These are phyloP conservation scores for Bertia moriformis DNA, from an alignment of 2,329 filamentous ascomycete genomes.

Conservation along the genomic window DNA sequence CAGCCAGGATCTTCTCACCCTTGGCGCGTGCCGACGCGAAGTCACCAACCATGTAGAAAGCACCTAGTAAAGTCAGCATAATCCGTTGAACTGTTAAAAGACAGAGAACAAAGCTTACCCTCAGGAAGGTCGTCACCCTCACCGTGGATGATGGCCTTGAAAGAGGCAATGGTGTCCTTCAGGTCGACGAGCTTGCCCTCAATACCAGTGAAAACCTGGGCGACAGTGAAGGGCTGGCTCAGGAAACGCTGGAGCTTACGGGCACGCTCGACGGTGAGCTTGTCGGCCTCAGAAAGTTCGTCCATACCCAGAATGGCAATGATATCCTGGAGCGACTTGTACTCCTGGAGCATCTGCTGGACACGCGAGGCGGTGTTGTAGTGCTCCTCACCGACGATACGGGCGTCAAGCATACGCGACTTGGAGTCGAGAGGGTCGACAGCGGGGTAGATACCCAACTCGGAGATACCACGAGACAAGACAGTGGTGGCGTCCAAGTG, in stretches of 20 bases:
- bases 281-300: slow-evolving; percentile 96
- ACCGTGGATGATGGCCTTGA: slow-evolving; percentile 92
- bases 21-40: slow-evolving; percentile 83
- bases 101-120: slow-evolving; percentile 36
- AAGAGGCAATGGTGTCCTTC: slow-evolving; percentile 93
- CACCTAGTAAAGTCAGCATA: slow-evolving; percentile 4
- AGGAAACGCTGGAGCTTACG: slow-evolving; percentile 99
- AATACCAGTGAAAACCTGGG: slow-evolving; percentile 74
- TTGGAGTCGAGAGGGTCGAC: slow-evolving; percentile 99
- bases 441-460: slow-evolving; percentile 99
- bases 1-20: slow-evolving; percentile 99
- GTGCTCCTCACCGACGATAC: slow-evolving; percentile 95
- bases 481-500: slow-evolving; percentile 99
- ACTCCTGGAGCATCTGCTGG: slow-evolving; percentile 99
- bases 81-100: slow-evolving; percentile 1
- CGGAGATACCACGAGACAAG: slow-evolving; percentile 99
- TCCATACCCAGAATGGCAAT: slow-evolving; percentile 99
- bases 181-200: slow-evolving; percentile 94
- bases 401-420: slow-evolving; percentile 97
- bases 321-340: slow-evolving; percentile 99
- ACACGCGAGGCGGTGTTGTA: slow-evolving; percentile 88
- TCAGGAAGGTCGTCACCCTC: slow-evolving; percentile 94
- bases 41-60: slow-evolving; percentile 95
- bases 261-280: slow-evolving; percentile 99
- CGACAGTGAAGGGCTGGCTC: slow-evolving; percentile 93